Evolutionary conservation across 345 rosid species (phyloP).

Genomic region (Capsella bursapastoris): DNA sequence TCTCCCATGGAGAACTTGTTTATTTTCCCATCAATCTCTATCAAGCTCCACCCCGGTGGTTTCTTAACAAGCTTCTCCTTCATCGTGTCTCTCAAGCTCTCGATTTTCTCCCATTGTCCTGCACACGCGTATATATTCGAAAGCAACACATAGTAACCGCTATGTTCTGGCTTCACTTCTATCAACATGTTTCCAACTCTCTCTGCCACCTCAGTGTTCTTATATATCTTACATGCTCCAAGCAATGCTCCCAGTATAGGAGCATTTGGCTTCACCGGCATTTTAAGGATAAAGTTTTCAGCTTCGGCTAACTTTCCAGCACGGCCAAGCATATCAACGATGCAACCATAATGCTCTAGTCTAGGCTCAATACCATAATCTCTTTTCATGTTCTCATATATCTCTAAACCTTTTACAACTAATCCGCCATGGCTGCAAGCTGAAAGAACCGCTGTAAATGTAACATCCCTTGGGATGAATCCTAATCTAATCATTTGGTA

Average conservation of each 20-base stretch:
- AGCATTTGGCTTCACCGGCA: conserved; percentile 73
- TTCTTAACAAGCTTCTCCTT: conserved; percentile 69
- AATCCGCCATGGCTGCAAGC: conserved; percentile 84
- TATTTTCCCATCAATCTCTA: conserved; percentile 62
- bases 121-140: conserved; percentile 72
- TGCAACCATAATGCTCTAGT: conserved; percentile 81
- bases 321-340: conserved; percentile 77
- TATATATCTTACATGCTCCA: conserved; percentile 79
- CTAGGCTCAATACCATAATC: conserved; percentile 58
- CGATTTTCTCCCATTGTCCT: conserved; percentile 62
- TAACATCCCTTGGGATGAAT: conserved; percentile 60
- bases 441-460: conserved; percentile 65
- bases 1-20: conserved; percentile 68
- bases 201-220: conserved; percentile 62
- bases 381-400: conserved; percentile 61
- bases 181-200: conserved; percentile 62
- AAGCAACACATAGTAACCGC: conserved; percentile 76
- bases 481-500: conserved; percentile 55
- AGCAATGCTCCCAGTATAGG: conserved; percentile 79
- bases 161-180: conserved; percentile 64
- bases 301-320: conserved; percentile 75
- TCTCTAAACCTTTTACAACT: conserved; percentile 60
- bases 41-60: conserved; percentile 59
- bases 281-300: conserved; percentile 60
- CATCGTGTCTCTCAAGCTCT: conserved; percentile 59